Conservation (phyloP, 192 early-diverging fungal species). For the Linderina pennispora region DNA sequence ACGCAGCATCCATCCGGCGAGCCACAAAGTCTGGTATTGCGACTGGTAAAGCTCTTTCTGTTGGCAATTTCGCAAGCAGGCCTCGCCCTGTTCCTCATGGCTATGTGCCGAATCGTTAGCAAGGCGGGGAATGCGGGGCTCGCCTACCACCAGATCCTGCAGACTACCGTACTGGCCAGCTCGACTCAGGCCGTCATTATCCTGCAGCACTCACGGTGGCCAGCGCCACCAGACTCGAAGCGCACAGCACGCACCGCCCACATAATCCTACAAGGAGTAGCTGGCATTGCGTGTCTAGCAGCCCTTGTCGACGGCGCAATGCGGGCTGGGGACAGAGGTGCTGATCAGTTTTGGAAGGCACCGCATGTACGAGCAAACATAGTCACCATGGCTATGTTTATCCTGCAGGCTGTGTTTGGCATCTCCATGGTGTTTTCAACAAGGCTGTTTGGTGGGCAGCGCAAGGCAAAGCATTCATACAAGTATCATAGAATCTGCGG, state of each 20-base stretch:
- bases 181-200: slow-evolving; percentile 9
- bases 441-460: background rate
- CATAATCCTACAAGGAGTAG: background rate
- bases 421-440: background rate
- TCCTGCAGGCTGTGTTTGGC: background rate
- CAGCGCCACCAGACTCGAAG: background rate
- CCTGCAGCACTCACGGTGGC: slow-evolving; percentile 13
- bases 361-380: too few species aligned
- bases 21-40: too few species aligned
- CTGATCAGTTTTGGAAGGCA: too few species aligned
- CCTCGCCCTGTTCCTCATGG: slow-evolving; percentile 2
- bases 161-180: slow-evolving; percentile 16
- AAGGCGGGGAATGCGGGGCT: slow-evolving; percentile 1
- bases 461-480: slow-evolving; percentile 3
- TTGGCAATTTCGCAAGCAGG: too few species aligned
- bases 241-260: background rate
- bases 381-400: background rate
- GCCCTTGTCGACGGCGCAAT: too few species aligned
- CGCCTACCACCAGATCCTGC: slow-evolving; percentile 21
- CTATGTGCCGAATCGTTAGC: background rate
- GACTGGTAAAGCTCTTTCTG: too few species aligned
- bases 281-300: background rate
- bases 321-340: too few species aligned
- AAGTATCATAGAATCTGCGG: slow-evolving; percentile 11
- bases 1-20: too few species aligned